Evolutionary conservation across 2,329 filamentous ascomycete genomes (phyloP), one percentile per base, ranked within the genome.

Genomic region (Dothideomycetes sp.): DNA sequence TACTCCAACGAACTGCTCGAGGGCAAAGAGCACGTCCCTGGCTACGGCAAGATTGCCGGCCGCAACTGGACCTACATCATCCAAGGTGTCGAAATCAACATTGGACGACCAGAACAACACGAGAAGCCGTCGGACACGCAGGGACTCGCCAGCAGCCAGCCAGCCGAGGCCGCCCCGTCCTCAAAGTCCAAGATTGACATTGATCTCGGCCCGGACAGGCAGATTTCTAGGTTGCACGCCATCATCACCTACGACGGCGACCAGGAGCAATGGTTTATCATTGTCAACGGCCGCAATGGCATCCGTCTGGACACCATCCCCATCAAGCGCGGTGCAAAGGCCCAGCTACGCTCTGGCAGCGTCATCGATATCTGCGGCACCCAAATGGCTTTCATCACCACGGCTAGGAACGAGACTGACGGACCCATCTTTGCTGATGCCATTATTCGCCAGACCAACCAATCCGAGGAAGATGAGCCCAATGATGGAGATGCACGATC

Each of bases 321-420:
- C 15, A 64, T 93, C 41, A 83, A 82, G 52, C 72, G 79, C 37
- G 81, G 81, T 10, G 65, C 72, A 30, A 71, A 76, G 27, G 73
- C 77, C 24, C 65, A 75, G 19, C 71, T 98, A 18, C 76, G 77
- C 31, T 94, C 88, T 52, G 91, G 91, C 42, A 81, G 89, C 57
- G 85, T 96, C 32, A 80, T 98, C 42, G 87, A 94, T 55, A 84
- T 96, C 54, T 83, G 82, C 51, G 84, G 84, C 38, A 84, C 91
- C 1, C 89, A 98, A 65, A 98, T 98, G 91, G 89, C 96, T 70
- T 98, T 98, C 61, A 85, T 95, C 35, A 75, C 94, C n/a, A 89
- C 91, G 1, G 77, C 75, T 83, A 53, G 72, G 72, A 16, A 74
- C 65, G 52, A 87, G 82, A 54, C 72, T 84, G 74, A 83, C 49